Evolutionary conservation across 257 asterid genomes (phyloP), one percentile per base, ranked within the genome.

Genomic region (Salvia miltiorrhiza): DNA sequence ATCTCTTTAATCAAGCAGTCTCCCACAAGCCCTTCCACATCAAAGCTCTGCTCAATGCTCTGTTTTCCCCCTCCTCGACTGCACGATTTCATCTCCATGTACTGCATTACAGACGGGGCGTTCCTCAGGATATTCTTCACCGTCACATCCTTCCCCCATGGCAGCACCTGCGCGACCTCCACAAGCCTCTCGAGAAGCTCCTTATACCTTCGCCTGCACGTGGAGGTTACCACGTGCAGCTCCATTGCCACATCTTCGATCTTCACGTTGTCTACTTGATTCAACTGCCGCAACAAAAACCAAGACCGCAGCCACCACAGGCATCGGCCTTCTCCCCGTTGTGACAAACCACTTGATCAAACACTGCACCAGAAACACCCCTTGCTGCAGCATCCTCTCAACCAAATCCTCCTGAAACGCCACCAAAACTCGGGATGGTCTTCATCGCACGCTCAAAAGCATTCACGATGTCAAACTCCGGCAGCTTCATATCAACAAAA

Each of bases 321-420:
- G 96, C 85, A 85, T 78, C 0, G 95, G 96, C 68, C 81, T 77
- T 78, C 94, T 83, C 44, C 96, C 97, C 0, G 97, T 90, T 5
- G 94, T 90, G 43, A 93, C 69, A 65, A 77, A 90, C 97, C 96
- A 93, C 78, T 90, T 93, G 75, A 88, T 82, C 80, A 92, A 83
- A 76, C 97, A 90, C 77, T 93, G 95, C 74, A 93, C 63, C 77
- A 93, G 65, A 76, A 90, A 84, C 50, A 85, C 84, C 37, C 97
- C 98, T 63, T 93, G 97, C 70, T 87, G 80, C 79, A 75, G 56
- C 88, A 93, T 88, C 69, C 70, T 78, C 65, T 58, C 11, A 21
- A 72, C 40, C 66, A 79, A 30, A 67, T 88, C 95, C 71, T 72
- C 72, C n/a, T n/a, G 83, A 32, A 32, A 85, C 77, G 33, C 28